Conservation (phyloP, 768 basidiomycete genomes). For the Fomitopsis pulvina region DNA sequence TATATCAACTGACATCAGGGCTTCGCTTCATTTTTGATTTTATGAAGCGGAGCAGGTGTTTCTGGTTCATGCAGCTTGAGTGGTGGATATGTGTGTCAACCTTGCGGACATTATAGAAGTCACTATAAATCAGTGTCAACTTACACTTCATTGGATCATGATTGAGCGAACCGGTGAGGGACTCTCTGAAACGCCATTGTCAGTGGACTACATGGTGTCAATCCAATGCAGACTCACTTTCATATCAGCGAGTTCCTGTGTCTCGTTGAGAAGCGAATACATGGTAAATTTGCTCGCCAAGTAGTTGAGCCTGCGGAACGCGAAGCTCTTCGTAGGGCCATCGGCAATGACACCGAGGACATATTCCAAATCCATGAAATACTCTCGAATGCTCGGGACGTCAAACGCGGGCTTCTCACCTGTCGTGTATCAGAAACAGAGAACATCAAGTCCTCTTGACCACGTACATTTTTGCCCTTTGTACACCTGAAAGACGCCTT, state of each 20-base stretch:
- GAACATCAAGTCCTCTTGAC: neutral
- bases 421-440: neutral
- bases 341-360: slow-evolving; percentile 87
- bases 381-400: slow-evolving; percentile 85
- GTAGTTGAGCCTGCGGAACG: slow-evolving; percentile 87
- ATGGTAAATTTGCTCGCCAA: slow-evolving; percentile 91
- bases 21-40: slow-evolving; percentile 95
- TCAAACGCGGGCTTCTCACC: slow-evolving; percentile 54
- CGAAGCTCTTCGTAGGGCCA: slow-evolving; percentile 94
- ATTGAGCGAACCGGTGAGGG: slow-evolving; percentile 68
- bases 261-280: slow-evolving; percentile 88
- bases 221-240: slow-evolving; percentile 52
- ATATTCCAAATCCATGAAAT: slow-evolving; percentile 93
- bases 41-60: slow-evolving; percentile 96
- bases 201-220: neutral
- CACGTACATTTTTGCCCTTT: slow-evolving; percentile 30
- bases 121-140: slow-evolving; percentile 42
- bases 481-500: slow-evolving; percentile 90
- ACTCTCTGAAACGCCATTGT: slow-evolving; percentile 43
- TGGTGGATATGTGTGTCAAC: slow-evolving; percentile 99
- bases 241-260: slow-evolving; percentile 92
- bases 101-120: slow-evolving; percentile 97
- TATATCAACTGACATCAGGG: slow-evolving; percentile 51
- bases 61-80: slow-evolving; percentile 99
- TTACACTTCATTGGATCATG: neutral